A percentile compares a stretch with the other conserved stretches of the same genome.
Evolutionary conservation across 306 rosid genomes (phyloP).

Genomic region (Quercus agrifolia): DNA sequence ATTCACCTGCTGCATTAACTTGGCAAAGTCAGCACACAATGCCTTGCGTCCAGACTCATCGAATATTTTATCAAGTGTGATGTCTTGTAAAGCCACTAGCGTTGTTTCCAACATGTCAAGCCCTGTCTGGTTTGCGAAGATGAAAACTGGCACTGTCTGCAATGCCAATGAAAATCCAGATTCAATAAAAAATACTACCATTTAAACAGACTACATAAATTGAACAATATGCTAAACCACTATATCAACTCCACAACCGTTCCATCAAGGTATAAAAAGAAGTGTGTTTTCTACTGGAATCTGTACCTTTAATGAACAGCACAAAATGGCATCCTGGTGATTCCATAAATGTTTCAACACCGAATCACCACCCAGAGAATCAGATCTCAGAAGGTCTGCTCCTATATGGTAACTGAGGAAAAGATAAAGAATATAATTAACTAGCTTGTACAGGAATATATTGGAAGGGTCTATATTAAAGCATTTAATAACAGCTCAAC

Average conservation of each 20-base stretch:
- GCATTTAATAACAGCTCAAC: too few relatives aligned
- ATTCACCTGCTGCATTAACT: conserved; percentile 88
- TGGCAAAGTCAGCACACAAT: conserved; percentile 65
- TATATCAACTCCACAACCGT: background rate
- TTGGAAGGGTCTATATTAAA: background rate
- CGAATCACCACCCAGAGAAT: conserved; percentile 54
- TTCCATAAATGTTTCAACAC: conserved; percentile 80
- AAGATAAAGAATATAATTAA: background rate
- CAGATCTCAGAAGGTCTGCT: conserved; percentile 60
- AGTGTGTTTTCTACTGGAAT: background rate
- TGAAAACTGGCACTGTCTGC: conserved; percentile 81
- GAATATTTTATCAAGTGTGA: conserved; percentile 84
- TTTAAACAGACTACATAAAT: background rate
- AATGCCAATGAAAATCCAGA: background rate
- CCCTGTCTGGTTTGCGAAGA: conserved; percentile 91
- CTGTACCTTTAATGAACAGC: conserved; percentile 79
- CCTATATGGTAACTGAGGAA: conserved; percentile 64
- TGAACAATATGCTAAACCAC: background rate
- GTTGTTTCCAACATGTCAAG: conserved; percentile 98
- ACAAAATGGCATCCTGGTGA: conserved; percentile 88
- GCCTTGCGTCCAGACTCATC: conserved; percentile 88
- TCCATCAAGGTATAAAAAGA: background rate
- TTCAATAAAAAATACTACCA: background rate
- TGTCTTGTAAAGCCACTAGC: conserved; percentile 87
- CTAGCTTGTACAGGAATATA: background rate